phyloP scores from a whole-genome alignment of 176 grass and related monocot species.

The Oryza glumipatula region DNA sequence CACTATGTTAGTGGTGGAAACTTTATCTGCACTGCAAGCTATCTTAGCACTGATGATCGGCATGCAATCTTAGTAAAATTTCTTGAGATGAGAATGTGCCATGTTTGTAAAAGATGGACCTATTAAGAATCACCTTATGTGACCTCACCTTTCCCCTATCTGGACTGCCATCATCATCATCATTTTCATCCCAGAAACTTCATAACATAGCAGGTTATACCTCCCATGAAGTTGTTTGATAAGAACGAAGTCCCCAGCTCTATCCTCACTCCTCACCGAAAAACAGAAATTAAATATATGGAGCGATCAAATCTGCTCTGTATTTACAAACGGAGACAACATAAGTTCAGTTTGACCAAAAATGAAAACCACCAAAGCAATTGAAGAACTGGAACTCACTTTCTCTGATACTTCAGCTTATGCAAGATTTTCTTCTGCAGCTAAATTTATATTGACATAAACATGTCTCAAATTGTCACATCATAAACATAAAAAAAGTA shows the following conservation, averaged over 20 bases:
- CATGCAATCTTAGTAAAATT: too few relatives aligned
- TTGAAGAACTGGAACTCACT: conserved; percentile 39
- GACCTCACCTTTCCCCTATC: conserved; percentile 26
- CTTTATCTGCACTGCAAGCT: too few relatives aligned
- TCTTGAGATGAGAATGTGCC: too few relatives aligned
- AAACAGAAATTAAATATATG: conserved; percentile 82
- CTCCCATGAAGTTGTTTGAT: conserved; percentile 60
- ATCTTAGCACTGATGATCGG: too few relatives aligned
- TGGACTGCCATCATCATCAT: conserved; percentile 39
- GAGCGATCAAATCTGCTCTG: conserved; percentile 82
- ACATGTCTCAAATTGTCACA: background rate
- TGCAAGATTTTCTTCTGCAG: conserved; percentile 89
- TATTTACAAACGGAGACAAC: conserved; percentile 10
- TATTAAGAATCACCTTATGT: background rate
- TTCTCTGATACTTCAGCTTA: conserved; percentile 64
- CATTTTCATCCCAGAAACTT: conserved; percentile 60
- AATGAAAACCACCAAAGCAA: background rate
- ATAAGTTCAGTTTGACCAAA: conserved; percentile 12
- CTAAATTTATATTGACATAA: conserved; percentile 51
- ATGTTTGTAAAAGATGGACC: too few relatives aligned
- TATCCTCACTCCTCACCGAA: conserved; percentile 58
- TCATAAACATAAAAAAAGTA: background rate
- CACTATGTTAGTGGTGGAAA: too few relatives aligned
- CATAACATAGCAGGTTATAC: conserved; percentile 46
- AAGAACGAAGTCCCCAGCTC: conserved; percentile 80